phyloP scores from a whole-genome alignment of 2,329 filamentous ascomycete species.

The Aspergillus ochraceus region DNA sequence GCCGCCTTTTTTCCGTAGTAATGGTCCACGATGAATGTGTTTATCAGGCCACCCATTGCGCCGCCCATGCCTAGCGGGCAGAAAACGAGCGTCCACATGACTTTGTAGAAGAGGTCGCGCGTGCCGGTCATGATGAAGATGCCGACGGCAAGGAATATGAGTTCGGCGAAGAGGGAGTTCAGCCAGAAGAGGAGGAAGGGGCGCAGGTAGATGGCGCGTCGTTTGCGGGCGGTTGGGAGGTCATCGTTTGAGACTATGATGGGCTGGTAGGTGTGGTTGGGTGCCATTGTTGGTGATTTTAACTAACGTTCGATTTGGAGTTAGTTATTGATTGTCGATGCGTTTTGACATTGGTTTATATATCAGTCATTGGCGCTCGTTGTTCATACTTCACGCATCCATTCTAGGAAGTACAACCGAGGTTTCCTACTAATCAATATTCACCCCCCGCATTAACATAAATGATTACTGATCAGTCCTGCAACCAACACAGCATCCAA shows the following conservation, averaged over 20 bases:
- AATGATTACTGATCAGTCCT: too few relatives aligned
- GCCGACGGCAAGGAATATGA: constrained; percentile 12
- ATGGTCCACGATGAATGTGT: constrained; percentile 16
- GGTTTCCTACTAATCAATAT: too few relatives aligned
- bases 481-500: too few relatives aligned
- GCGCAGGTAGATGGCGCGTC: constrained; percentile 9
- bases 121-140: constrained; percentile 13
- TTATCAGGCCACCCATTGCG: constrained; percentile 12
- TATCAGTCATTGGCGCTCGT: too few relatives aligned
- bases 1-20: constrained; percentile 16
- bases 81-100: constrained; percentile 16
- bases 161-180: constrained; percentile 11
- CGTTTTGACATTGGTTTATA: too few relatives aligned
- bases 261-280: not conserved
- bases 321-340: too few relatives aligned
- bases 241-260: not conserved
- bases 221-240: constrained; percentile 1
- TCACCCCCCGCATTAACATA: too few relatives aligned
- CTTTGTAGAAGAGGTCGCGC: constrained; percentile 14
- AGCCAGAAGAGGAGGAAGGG: constrained; percentile 15
- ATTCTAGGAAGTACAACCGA: too few relatives aligned
- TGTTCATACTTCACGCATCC: too few relatives aligned
- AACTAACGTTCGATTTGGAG: too few relatives aligned
- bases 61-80: constrained; percentile 17
- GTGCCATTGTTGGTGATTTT: too few relatives aligned